Conservation (phyloP, 441 rosid genomes). For the Hura crepitans region DNA sequence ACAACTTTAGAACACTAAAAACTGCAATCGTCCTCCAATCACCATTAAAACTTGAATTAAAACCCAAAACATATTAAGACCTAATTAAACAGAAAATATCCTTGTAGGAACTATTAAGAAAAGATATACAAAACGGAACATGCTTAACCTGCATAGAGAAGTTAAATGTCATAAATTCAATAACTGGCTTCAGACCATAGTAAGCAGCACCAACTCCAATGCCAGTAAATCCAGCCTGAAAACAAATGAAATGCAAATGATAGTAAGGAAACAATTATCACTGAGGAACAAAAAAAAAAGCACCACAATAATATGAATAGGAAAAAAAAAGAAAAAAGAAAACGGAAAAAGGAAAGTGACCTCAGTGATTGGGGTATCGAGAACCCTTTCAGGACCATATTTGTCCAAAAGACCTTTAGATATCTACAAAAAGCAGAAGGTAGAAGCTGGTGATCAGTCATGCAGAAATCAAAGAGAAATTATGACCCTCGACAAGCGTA, state of each 20-base stretch:
- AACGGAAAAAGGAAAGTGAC: too few species aligned
- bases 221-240: slow-evolving; percentile 95
- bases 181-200: slow-evolving; percentile 79
- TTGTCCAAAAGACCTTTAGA: slow-evolving; percentile 87
- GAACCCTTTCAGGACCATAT: slow-evolving; percentile 94
- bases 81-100: background rate
- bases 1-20: background rate
- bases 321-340: background rate
- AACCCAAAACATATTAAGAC: background rate
- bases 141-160: slow-evolving; percentile 83
- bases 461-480: background rate
- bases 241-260: slow-evolving; percentile 18
- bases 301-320: background rate
- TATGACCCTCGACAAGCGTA: background rate
- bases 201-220: slow-evolving; percentile 99
- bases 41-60: background rate
- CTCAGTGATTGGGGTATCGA: slow-evolving; percentile 95
- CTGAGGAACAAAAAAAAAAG: background rate
- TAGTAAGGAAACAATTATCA: slow-evolving; percentile 14
- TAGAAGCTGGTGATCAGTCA: slow-evolving; percentile 3
- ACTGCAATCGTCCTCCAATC: background rate
- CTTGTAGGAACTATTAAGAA: background rate
- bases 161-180: slow-evolving; percentile 96
- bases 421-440: slow-evolving; percentile 40
- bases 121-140: background rate